Conservation (phyloP, 306 rosid species). For the Arachis hypogaea region DNA sequence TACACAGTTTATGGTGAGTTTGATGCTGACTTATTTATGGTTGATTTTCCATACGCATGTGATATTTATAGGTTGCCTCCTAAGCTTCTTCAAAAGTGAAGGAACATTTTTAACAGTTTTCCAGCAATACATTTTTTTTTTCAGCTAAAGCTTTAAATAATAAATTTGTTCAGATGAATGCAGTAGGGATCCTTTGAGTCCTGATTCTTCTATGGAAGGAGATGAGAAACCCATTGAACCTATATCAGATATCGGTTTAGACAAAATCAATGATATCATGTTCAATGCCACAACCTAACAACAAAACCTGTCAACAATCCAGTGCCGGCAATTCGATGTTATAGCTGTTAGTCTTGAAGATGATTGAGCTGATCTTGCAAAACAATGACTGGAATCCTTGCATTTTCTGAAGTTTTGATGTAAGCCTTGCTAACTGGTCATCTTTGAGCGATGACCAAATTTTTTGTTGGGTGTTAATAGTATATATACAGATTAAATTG, state of each 20-base stretch:
- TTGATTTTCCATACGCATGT: background rate
- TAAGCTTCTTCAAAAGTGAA: slow-evolving; percentile 15
- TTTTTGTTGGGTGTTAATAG: background rate
- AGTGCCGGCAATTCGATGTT: slow-evolving; percentile 19
- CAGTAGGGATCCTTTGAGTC: slow-evolving; percentile 68
- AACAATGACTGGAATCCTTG: slow-evolving; percentile 20
- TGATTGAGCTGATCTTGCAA: slow-evolving; percentile 14
- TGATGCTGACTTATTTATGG: slow-evolving; percentile 12
- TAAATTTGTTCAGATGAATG: slow-evolving; percentile 64
- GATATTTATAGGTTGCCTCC: slow-evolving; percentile 10
- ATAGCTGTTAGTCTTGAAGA: slow-evolving; percentile 17
- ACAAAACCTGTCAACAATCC: slow-evolving; percentile 3
- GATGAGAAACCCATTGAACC: slow-evolving; percentile 80
- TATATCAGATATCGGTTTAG: slow-evolving; percentile 68
- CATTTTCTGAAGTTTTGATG: background rate
- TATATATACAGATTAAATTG: background rate
- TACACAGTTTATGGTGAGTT: slow-evolving; percentile 71
- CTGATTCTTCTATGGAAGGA: slow-evolving; percentile 35
- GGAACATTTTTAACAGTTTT: background rate
- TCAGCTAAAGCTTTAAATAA: slow-evolving; percentile 7
- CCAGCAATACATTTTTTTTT: background rate
- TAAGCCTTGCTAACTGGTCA: background rate
- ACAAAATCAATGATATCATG: slow-evolving; percentile 70
- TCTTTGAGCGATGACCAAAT: too few species aligned
- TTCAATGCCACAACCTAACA: slow-evolving; percentile 48